These are phyloP conservation scores for Solanum peruvianum DNA, from an alignment of 257 asterid species.

Conservation along the genomic window DNA sequence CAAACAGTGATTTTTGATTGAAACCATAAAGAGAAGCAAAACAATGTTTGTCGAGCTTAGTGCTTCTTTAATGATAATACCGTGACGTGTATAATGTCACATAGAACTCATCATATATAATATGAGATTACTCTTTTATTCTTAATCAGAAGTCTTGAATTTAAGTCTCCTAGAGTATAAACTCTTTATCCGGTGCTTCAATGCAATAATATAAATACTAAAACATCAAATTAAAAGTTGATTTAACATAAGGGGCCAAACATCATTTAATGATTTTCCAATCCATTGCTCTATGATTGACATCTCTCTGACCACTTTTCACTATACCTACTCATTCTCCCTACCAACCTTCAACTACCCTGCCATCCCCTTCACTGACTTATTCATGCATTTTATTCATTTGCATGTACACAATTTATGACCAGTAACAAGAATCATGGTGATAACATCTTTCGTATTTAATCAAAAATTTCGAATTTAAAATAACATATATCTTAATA, in stretches of 20 bases:
- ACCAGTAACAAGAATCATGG: neutral
- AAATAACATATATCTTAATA: neutral
- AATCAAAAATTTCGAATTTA: neutral
- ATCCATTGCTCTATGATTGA: neutral
- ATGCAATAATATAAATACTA: accelerated
- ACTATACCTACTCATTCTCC: neutral
- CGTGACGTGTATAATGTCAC: neutral
- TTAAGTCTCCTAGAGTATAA: neutral
- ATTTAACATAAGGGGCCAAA: neutral
- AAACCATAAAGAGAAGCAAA: neutral
- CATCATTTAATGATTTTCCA: neutral
- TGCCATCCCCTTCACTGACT: neutral
- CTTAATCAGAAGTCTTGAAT: neutral
- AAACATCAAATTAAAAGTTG: neutral
- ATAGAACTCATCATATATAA: neutral
- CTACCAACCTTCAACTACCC: neutral
- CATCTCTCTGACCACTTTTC: neutral
- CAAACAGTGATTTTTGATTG: neutral
- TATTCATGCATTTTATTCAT: neutral
- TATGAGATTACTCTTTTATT: too few relatives aligned
- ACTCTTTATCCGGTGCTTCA: neutral
- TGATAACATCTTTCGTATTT: neutral
- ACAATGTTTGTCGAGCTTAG: neutral
- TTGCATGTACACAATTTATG: neutral
- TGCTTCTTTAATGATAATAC: neutral